Conservation (phyloP, 2,329 filamentous ascomycete genomes). For the Claviceps humidiphila region DNA sequence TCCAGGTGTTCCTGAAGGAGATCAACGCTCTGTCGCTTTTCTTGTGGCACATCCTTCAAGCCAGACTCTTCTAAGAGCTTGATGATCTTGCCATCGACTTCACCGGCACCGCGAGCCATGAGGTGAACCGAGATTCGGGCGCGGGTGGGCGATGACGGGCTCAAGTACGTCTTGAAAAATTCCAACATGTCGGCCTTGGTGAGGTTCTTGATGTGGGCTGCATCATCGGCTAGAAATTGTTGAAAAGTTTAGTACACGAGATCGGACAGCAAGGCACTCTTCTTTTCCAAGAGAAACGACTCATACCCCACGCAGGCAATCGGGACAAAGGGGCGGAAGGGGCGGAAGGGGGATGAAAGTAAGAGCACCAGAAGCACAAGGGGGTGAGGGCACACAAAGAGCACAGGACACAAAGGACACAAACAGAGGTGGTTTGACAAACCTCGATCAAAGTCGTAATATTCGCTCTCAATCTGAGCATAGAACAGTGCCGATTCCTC, state of each 20-base stretch:
- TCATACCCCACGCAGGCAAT: neutral
- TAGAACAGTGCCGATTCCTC: constrained; percentile 76
- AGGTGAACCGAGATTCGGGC: constrained; percentile 81
- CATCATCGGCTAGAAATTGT: constrained; percentile 38
- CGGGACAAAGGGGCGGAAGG: neutral
- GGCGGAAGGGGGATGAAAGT: neutral
- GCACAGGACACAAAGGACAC: neutral
- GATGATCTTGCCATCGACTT: constrained; percentile 32
- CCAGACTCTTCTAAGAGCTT: constrained; percentile 25
- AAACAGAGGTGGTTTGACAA: constrained; percentile 20
- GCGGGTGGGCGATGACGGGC: constrained; percentile 56
- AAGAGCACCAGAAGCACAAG: no score
- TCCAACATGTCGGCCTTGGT: constrained; percentile 68
- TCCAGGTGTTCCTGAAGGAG: constrained; percentile 37
- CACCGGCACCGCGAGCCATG: constrained; percentile 50
- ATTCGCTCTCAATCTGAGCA: constrained; percentile 73
- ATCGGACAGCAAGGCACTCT: no score
- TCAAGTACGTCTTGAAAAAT: constrained; percentile 67
- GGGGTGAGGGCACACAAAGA: neutral
- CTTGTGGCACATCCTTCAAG: constrained; percentile 22
- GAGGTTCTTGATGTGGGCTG: constrained; percentile 56
- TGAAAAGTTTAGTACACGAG: no score
- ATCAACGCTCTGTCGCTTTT: constrained; percentile 35
- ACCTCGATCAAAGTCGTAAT: constrained; percentile 83
- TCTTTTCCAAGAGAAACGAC: neutral